These are phyloP conservation scores for Bretschneidera sinensis DNA, from an alignment of 345 rosid genomes.

Conservation along the genomic window DNA sequence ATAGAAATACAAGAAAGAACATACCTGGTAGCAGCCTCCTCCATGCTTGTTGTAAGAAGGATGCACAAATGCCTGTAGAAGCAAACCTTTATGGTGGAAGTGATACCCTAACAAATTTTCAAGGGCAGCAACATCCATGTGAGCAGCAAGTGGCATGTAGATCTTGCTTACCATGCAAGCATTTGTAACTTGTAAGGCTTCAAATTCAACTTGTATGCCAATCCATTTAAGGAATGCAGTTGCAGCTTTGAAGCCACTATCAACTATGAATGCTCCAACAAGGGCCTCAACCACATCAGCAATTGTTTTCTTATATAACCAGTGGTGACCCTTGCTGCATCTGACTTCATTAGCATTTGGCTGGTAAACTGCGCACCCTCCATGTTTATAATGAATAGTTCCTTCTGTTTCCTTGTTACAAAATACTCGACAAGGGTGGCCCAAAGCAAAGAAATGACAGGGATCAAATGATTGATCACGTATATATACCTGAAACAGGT, in stretches of 20 bases:
- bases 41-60: conserved; percentile 81
- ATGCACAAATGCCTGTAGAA: conserved; percentile 83
- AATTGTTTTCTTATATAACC: conserved; percentile 78
- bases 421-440: conserved; percentile 56
- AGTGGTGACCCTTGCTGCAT: conserved; percentile 81
- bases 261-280: conserved; percentile 87
- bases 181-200: conserved; percentile 43
- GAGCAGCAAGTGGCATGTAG: conserved; percentile 48
- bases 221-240: conserved; percentile 83
- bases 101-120: conserved; percentile 46
- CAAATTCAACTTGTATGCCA: conserved; percentile 67
- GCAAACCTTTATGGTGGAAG: conserved; percentile 71
- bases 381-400: conserved; percentile 36
- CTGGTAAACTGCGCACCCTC: conserved; percentile 18
- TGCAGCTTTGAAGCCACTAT: conserved; percentile 87
- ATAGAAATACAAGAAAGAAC: conserved; percentile 8
- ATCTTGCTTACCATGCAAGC: conserved; percentile 50
- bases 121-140: conserved; percentile 38
- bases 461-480: conserved; percentile 88
- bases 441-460: conserved; percentile 71
- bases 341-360: conserved; percentile 43
- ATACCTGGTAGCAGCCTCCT: conserved; percentile 96
- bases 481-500: conserved; percentile 60
- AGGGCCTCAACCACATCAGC: conserved; percentile 94
- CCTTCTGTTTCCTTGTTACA: conserved; percentile 47